Percentiles rank a stretch among this genome's conserved stretches.
These are phyloP conservation scores for Saturnispora kantuleensis DNA, from an alignment of 805 yeast species.

Conservation along the genomic window DNA sequence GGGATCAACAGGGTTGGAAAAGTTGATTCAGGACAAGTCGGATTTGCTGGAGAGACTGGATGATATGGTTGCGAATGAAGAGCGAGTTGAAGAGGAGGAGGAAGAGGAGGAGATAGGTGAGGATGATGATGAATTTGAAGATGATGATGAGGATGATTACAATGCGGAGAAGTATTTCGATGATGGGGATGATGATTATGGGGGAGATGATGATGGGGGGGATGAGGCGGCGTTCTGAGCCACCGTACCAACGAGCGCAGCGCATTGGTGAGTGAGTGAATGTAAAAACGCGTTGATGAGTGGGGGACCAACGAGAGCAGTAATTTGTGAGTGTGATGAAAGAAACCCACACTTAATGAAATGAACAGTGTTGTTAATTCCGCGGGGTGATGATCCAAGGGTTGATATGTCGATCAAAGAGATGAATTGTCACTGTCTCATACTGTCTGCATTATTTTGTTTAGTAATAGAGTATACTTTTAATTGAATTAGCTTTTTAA, in stretches of 20 bases:
- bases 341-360: too few species aligned
- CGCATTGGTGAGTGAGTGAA: too few species aligned
- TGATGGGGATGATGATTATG: slow-evolving; percentile 54
- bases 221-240: slow-evolving; percentile 59
- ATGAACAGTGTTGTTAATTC: too few species aligned
- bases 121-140: slow-evolving; percentile 60
- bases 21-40: slow-evolving; percentile 19
- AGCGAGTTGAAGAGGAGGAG: slow-evolving; percentile 35
- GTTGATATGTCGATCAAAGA: too few species aligned
- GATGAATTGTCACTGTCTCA: too few species aligned
- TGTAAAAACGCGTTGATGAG: too few species aligned
- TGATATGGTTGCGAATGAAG: slow-evolving; percentile 28
- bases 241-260: too few species aligned
- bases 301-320: too few species aligned
- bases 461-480: neutral
- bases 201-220: slow-evolving; percentile 45
- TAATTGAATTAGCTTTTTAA: neutral
- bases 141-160: slow-evolving; percentile 69
- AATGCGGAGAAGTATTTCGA: slow-evolving; percentile 75
- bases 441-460: too few species aligned
- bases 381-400: too few species aligned
- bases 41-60: slow-evolving; percentile 25
- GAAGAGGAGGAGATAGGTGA: slow-evolving; percentile 44
- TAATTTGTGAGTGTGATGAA: too few species aligned
- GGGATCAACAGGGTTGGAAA: slow-evolving; percentile 13